Evolutionary conservation across 179 eudicot species (phyloP), one percentile per base, ranked within the genome.

Genomic region (Camellia oleifera): DNA sequence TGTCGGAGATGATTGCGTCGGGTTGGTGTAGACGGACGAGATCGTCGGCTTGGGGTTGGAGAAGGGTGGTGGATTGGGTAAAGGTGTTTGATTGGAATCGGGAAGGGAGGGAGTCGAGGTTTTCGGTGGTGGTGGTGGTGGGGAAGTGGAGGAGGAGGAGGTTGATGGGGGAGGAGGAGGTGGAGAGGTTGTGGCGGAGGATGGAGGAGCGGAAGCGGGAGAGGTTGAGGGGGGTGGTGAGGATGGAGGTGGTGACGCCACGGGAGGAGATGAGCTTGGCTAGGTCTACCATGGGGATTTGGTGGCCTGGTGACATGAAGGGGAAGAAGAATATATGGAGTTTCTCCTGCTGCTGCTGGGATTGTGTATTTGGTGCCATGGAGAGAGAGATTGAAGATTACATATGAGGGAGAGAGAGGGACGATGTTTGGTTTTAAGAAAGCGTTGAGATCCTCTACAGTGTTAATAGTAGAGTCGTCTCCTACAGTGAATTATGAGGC

Each of bases 211-310:
- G 46, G 63, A 83, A 80, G 11, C 86, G 88, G 45, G 79, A 32
- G 45, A 87, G 86, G 69, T 85, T 86, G 23, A 78, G 74, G 3
- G 88, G 86, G 0, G 90, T 88, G 26, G 87, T 88, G 77, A 86
- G 75, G 2, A 88, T 72, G 72, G 84, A 84, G 57, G 83, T 69
- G 13, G 44, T 69, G 1, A 83, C 42, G 15, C 84, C 86, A 7
- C 84, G 84, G 8, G 62, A 72, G 77, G 88, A 88, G 40, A 86
- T 18, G 18, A 84, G 78, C 68, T 72, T 86, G 40, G 88, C 81
- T 75, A 86, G 80, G 81, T 88, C 90, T 14, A 81, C 65, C 80
- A 86, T 82, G 50, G 88, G 90, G 26, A 86, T 86, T 88, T 86
- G 86, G 62, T 88, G 90, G 79, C 89, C 88, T 63, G 80, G 88